Evolutionary conservation across 164 flowering plant genomes (phyloP).

Genomic region (Nymphaea thermarum): DNA sequence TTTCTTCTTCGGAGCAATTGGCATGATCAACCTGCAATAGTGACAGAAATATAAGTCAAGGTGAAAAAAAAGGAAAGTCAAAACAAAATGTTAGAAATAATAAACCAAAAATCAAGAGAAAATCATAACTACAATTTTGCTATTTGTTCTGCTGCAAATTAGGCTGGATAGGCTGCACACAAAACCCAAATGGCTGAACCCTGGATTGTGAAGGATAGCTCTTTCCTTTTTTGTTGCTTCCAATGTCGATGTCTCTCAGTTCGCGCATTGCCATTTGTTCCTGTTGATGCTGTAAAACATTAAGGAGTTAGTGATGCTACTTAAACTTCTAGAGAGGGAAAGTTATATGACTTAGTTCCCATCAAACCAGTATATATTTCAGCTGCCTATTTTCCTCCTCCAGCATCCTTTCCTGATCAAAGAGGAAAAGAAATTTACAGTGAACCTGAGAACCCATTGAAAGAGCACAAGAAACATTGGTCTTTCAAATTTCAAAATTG

Average conservation of each 20-base stretch:
- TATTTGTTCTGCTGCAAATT: constrained; percentile 36
- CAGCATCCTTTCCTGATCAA: neutral
- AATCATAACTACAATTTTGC: neutral
- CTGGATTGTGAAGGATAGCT: constrained; percentile 23
- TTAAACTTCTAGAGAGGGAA: neutral
- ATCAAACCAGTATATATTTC: constrained; percentile 28
- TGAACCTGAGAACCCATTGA: neutral
- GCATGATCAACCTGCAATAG: neutral
- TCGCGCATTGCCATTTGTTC: constrained; percentile 21
- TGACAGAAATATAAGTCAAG: neutral
- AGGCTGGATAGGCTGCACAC: constrained; percentile 66
- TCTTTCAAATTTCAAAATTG: neutral
- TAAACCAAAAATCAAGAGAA: neutral
- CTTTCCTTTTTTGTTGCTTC: constrained; percentile 16
- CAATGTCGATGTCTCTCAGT: constrained; percentile 23
- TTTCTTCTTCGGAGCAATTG: neutral
- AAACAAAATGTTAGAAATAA: neutral
- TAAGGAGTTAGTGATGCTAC: neutral
- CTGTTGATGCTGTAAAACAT: constrained; percentile 20
- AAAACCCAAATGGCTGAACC: constrained; percentile 31
- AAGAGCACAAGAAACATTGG: neutral
- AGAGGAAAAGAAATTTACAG: neutral
- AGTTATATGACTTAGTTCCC: neutral
- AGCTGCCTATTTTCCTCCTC: constrained; percentile 57
- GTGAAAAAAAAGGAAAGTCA: neutral